Percentiles rank a stretch among this genome's conserved stretches.
These are phyloP conservation scores for Pichia sp. DNA, from an alignment of 1,139 yeast species.

Conservation along the genomic window DNA sequence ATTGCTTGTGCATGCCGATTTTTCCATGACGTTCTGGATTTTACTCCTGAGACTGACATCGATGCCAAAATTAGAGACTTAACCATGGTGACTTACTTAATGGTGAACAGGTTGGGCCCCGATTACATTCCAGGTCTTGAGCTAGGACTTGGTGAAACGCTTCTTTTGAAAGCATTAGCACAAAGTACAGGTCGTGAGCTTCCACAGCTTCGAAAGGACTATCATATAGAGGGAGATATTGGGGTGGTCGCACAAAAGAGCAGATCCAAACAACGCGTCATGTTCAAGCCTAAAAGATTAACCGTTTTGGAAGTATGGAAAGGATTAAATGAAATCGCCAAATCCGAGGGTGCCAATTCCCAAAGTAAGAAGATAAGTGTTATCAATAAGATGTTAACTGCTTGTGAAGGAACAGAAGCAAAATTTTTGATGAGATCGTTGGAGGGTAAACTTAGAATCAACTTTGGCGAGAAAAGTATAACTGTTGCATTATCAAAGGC, in stretches of 20 bases:
- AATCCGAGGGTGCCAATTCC: constrained; percentile 75
- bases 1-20: constrained; percentile 69
- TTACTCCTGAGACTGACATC: constrained; percentile 27
- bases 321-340: constrained; percentile 73
- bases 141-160: constrained; percentile 86
- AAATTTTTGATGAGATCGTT: constrained; percentile 83
- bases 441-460: constrained; percentile 90
- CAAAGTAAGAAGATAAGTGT: constrained; percentile 72
- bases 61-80: constrained; percentile 47
- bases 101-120: constrained; percentile 87
- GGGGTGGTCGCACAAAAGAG: constrained; percentile 87
- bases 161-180: constrained; percentile 80
- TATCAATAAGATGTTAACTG: constrained; percentile 79
- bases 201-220: constrained; percentile 68
- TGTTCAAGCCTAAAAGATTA: constrained; percentile 86
- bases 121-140: constrained; percentile 88
- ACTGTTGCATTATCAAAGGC: constrained; percentile 82
- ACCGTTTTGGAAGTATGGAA: constrained; percentile 70
- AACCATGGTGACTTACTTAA: constrained; percentile 71
- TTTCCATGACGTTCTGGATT: constrained; percentile 55
- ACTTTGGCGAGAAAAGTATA: constrained; percentile 91
- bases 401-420: constrained; percentile 86
- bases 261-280: constrained; percentile 79
- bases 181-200: constrained; percentile 84
- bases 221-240: constrained; percentile 78